A percentile compares a stretch with the other conserved stretches of the same genome.
Conservation (phyloP, 1,284 basidiomycete species). For the Rhodotorula sp. region DNA sequence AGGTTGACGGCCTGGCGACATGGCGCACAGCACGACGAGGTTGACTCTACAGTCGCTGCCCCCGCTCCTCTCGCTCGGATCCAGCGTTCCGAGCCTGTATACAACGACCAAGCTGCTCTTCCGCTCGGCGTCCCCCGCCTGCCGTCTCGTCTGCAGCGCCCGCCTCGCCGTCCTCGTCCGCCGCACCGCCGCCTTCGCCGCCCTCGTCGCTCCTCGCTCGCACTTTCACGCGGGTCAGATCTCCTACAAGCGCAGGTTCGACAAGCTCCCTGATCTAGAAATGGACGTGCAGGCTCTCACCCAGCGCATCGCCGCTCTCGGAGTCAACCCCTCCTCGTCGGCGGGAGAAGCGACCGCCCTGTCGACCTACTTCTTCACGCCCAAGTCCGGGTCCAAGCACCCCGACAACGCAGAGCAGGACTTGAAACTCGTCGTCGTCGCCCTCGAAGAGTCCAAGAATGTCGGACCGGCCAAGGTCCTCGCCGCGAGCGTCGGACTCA, state of each 20-base stretch:
- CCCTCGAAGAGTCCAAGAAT: constrained; percentile 42
- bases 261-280: constrained; percentile 7
- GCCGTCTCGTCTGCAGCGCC: background rate
- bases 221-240: background rate
- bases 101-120: constrained; percentile 5
- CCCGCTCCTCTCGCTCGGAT: too few relatives aligned
- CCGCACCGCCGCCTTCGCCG: background rate
- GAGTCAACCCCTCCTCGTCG: constrained; percentile 8
- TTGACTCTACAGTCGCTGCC: too few relatives aligned
- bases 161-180: background rate
- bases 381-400: constrained; percentile 42
- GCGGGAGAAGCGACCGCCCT: background rate
- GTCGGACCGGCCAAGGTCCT: constrained; percentile 44
- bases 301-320: constrained; percentile 23
- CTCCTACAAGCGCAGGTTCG: constrained; percentile 17
- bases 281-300: constrained; percentile 36
- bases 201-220: background rate
- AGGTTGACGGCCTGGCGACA: too few relatives aligned
- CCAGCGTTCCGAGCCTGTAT: background rate
- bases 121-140: constrained; percentile 1
- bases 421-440: constrained; percentile 44
- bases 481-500: constrained; percentile 43
- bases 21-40: too few relatives aligned
- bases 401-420: constrained; percentile 32
- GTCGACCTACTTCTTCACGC: constrained; percentile 43